Conservation (phyloP, 371 early-diverging fungal species). For the Dentiscutata heterogama region DNA sequence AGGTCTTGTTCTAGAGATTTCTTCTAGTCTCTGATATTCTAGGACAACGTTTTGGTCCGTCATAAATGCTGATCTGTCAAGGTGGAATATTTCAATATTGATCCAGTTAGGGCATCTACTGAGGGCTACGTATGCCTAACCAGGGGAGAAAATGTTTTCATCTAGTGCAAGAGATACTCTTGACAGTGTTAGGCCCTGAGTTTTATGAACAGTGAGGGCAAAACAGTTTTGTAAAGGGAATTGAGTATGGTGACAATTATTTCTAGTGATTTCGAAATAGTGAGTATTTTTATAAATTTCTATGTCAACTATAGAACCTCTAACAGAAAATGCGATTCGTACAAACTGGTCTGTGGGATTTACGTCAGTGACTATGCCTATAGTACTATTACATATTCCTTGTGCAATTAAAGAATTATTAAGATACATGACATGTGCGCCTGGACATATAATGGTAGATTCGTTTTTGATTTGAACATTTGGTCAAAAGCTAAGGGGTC, state of each 20-base stretch:
- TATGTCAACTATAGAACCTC: background rate
- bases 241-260: no score
- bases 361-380: constrained; percentile 7
- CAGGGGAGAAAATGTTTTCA: background rate
- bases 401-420: background rate
- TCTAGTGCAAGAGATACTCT: background rate
- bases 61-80: background rate
- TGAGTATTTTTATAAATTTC: background rate
- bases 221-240: no score
- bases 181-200: background rate
- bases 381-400: constrained; percentile 15
- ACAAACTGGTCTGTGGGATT: background rate
- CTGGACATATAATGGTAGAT: background rate
- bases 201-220: no score
- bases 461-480: background rate
- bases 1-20: no score
- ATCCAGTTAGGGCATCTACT: background rate
- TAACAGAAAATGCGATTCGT: background rate
- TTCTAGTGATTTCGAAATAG: constrained; percentile 5
- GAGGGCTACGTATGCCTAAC: constrained; percentile 1
- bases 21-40: no score
- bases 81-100: background rate
- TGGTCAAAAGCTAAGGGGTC: background rate
- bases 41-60: background rate
- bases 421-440: constrained; percentile 4